Conservation (phyloP, 208 protist genomes). For the Herpetomonas tarakana region DNA sequence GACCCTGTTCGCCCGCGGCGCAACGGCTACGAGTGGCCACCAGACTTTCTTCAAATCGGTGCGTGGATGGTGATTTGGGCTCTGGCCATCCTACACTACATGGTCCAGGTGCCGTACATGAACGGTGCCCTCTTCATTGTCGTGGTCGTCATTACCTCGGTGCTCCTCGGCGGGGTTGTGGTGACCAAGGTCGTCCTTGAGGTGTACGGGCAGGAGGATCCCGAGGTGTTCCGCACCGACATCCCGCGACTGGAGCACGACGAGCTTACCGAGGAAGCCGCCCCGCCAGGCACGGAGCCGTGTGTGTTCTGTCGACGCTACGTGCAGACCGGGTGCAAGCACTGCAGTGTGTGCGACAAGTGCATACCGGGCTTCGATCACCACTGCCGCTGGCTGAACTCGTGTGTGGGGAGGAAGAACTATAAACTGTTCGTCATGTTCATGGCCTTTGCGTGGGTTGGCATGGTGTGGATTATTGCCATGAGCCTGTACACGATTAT, state of each 20-base stretch:
- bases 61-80: conserved; percentile 60
- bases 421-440: conserved; percentile 78
- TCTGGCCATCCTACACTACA: conserved; percentile 54
- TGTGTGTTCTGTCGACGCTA: conserved; percentile 86
- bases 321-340: conserved; percentile 68
- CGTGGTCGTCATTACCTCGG: conserved; percentile 37
- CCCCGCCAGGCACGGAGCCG: conserved; percentile 43
- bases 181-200: conserved; percentile 61
- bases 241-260: conserved; percentile 50
- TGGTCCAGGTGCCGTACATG: conserved; percentile 65
- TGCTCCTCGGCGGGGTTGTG: conserved; percentile 32
- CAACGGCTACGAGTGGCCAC: conserved; percentile 71
- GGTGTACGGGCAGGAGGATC: conserved; percentile 68
- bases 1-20: conserved; percentile 77
- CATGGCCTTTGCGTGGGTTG: conserved; percentile 54
- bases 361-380: conserved; percentile 91
- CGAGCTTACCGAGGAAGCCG: conserved; percentile 34
- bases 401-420: conserved; percentile 79
- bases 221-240: conserved; percentile 55
- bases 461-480: conserved; percentile 54
- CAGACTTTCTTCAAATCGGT: conserved; percentile 64
- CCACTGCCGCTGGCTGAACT: conserved; percentile 92
- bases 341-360: conserved; percentile 90
- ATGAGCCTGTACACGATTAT: conserved; percentile 65
- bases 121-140: conserved; percentile 34